Evolutionary conservation across 225 moss, liverwort and hornwort species (phyloP).

Genomic region (Sphagnum contortum): DNA sequence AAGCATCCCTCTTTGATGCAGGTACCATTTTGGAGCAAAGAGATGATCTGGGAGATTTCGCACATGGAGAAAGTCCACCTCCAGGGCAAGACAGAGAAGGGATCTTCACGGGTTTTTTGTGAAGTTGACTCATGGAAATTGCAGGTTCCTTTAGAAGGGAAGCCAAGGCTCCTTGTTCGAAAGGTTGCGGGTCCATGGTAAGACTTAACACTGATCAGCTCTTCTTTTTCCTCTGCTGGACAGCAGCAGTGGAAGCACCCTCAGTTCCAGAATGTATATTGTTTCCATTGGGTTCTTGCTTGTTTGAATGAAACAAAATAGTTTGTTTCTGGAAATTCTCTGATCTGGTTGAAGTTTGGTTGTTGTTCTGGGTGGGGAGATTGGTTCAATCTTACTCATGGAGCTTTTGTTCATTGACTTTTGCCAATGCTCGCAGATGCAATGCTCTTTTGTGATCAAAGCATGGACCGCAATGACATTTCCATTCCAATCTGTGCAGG

Average conservation of each 20-base stretch:
- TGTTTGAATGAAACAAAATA: no score
- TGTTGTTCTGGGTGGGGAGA: neutral
- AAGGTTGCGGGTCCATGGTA: conserved; percentile 34
- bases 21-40: conserved; percentile 24
- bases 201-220: neutral
- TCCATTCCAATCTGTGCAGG: conserved; percentile 12
- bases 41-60: conserved; percentile 17
- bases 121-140: conserved; percentile 41
- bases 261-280: no score
- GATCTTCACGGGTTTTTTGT: conserved; percentile 18
- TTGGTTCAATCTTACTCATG: neutral
- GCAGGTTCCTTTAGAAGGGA: conserved; percentile 26
- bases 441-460: neutral
- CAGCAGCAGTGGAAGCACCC: no score
- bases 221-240: no score
- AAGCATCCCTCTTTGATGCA: conserved; percentile 20
- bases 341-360: no score
- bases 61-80: conserved; percentile 11
- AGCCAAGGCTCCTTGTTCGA: conserved; percentile 30
- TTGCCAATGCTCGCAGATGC: neutral
- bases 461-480: neutral
- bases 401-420: neutral
- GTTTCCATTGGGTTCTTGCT: no score
- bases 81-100: conserved; percentile 20
- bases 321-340: no score